Evolutionary conservation across 192 early-diverging fungal species (phyloP).

Genomic region (Linnemannia hyalina): DNA sequence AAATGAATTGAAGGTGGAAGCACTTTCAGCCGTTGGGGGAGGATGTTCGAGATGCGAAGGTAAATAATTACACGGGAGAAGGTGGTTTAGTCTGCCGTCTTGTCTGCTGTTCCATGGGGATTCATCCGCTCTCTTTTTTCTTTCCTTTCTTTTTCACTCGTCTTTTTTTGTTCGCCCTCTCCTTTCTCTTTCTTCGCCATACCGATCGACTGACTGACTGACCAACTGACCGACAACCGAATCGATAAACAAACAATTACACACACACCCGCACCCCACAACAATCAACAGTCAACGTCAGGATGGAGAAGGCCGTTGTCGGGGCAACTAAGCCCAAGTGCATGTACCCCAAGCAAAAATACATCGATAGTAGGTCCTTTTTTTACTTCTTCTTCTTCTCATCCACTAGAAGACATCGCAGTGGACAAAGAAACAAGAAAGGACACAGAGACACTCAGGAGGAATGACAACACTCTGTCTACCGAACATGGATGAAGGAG

Average conservation of each 20-base stretch:
- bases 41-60: neutral
- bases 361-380: constrained; percentile 74
- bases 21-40: neutral
- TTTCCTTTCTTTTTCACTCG: neutral
- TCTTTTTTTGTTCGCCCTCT: neutral
- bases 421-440: neutral
- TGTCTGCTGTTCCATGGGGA: neutral
- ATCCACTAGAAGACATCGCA: neutral
- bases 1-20: neutral
- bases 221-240: neutral
- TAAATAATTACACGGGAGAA: neutral
- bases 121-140: neutral
- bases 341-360: constrained; percentile 96
- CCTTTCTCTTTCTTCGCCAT: neutral
- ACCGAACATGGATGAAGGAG: neutral
- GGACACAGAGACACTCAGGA: neutral
- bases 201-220: neutral
- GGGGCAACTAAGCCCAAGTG: constrained; percentile 92
- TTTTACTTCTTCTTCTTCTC: neutral
- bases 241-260: neutral
- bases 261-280: neutral
- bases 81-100: neutral
- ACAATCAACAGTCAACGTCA: constrained; percentile 4
- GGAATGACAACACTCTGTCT: neutral
- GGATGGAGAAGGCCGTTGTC: constrained; percentile 67